Conservation (phyloP, 2,329 filamentous ascomycete species). For the Triangularia setosa region DNA sequence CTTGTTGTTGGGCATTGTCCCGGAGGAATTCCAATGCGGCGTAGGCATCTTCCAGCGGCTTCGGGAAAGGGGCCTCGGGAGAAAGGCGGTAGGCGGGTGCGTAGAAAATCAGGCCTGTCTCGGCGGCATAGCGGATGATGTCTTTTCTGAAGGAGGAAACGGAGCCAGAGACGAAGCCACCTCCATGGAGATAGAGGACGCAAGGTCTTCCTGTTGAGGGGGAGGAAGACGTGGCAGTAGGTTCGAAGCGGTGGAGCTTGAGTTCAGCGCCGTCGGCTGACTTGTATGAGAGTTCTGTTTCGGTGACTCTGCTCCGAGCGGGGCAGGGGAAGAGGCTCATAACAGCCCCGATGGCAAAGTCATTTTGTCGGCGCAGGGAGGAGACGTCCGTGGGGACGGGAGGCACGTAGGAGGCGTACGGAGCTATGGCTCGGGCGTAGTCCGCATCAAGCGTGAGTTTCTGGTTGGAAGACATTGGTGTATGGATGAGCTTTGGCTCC, state of each 20-base stretch:
- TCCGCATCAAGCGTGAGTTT: conserved; percentile 17
- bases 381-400: neutral
- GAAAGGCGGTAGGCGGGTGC: conserved; percentile 47
- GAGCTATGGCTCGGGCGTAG: conserved; percentile 7
- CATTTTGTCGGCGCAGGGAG: conserved; percentile 10
- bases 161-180: conserved; percentile 27
- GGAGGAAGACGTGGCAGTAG: neutral
- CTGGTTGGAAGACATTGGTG: neutral
- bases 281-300: conserved; percentile 9
- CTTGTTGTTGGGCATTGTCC: conserved; percentile 18
- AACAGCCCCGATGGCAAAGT: neutral
- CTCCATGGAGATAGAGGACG: conserved; percentile 27
- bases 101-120: conserved; percentile 23
- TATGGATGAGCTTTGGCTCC: neutral
- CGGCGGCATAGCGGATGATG: conserved; percentile 19
- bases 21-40: conserved; percentile 34
- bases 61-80: conserved; percentile 45
- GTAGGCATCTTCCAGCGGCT: conserved; percentile 39
- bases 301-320: neutral
- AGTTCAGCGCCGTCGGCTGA: conserved; percentile 10
- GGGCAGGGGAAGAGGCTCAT: neutral
- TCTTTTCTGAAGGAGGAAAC: conserved; percentile 16
- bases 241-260: conserved; percentile 15
- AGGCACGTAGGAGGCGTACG: neutral
- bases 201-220: conserved; percentile 3